Base-by-base conservation (phyloP, 2,329 filamentous ascomycete species). In the Endothia cerciana region DNA sequence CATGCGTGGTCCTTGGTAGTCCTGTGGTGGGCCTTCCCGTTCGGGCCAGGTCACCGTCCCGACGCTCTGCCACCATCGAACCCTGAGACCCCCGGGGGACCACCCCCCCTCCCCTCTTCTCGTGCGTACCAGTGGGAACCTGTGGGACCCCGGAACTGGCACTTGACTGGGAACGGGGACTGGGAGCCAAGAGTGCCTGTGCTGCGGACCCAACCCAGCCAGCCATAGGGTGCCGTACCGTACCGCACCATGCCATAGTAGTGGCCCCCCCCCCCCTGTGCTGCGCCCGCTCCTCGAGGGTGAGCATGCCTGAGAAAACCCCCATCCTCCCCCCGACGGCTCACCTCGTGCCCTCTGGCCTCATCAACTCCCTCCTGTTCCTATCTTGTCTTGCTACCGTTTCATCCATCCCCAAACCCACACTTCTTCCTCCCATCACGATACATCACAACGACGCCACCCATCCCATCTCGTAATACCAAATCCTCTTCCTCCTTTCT, bases 251-350 rank as follows among this genome's bases (percentile, higher is more conserved):
- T 36, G 10, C 33, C 33, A 36, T 10, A 5, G 33, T 36, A 36
- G 33, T 36, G 33, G 33, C 33, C n/a, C 47, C 51, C 51, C 30
- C 33, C n/a, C 47, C 51, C 51, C 30, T 55, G 51, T n/a, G 55
- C 58, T 49, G 58, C 41, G 58, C 41, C 58, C 43, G 36, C 58
- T 36, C 43, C 33, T 36, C 33, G 33, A n/a, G n/a, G 6, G 25
- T 10, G 5, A 59, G 57, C 33, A 5, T 10, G 57, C 36, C 47
- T 56, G 60, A 56, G 49, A 62, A 62, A 62, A 62, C 60, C 60
- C 60, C 60, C 49, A 51, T 43, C 49, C 60, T 38, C 40, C 49
- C 47, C 60, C 40, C 11, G 40, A 25, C n/a, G 11, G 33, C 36
- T 51, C 13, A 17, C 38, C 38, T 62, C 49, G 25, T 30, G 36